Evolutionary conservation across 2,329 filamentous ascomycete species (phyloP).

Genomic region (Balansia obtecta): DNA sequence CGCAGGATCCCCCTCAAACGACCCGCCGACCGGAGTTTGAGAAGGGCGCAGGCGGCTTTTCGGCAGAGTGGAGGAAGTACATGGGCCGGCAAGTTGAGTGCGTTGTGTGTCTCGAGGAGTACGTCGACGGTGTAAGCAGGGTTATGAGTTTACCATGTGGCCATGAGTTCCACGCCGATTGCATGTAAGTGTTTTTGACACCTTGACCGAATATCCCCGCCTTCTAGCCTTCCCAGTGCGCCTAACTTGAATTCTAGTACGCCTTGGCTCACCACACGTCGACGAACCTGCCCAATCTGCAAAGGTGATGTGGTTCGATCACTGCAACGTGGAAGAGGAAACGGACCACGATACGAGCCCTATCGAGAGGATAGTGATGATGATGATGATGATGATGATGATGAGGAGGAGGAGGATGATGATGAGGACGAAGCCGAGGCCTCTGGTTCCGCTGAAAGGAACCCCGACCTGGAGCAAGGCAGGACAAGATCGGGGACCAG

Average conservation of each 20-base stretch:
- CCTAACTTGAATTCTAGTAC: conserved; percentile 45
- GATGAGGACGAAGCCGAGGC: conserved; percentile 28
- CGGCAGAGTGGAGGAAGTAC: conserved; percentile 50
- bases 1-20: conserved; percentile 20
- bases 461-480: conserved; percentile 33
- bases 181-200: conserved; percentile 66
- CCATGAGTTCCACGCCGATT: conserved; percentile 94
- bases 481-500: conserved; percentile 13
- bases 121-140: conserved; percentile 81
- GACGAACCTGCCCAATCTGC: conserved; percentile 96
- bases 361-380: conserved; percentile 42
- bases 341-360: conserved; percentile 39
- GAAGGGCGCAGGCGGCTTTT: conserved; percentile 30
- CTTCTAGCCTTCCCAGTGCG: neutral
- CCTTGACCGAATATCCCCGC: no score
- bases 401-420: no score
- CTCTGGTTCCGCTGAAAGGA: conserved; percentile 18
- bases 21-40: conserved; percentile 30
- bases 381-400: conserved; percentile 27
- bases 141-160: conserved; percentile 97
- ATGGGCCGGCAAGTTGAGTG: conserved; percentile 70
- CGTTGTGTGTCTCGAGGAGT: conserved; percentile 93
- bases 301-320: conserved; percentile 87
- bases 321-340: conserved; percentile 41
- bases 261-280: conserved; percentile 88